These are phyloP conservation scores for Canna indica DNA, from an alignment of 176 grass and related monocot species.

Conservation along the genomic window DNA sequence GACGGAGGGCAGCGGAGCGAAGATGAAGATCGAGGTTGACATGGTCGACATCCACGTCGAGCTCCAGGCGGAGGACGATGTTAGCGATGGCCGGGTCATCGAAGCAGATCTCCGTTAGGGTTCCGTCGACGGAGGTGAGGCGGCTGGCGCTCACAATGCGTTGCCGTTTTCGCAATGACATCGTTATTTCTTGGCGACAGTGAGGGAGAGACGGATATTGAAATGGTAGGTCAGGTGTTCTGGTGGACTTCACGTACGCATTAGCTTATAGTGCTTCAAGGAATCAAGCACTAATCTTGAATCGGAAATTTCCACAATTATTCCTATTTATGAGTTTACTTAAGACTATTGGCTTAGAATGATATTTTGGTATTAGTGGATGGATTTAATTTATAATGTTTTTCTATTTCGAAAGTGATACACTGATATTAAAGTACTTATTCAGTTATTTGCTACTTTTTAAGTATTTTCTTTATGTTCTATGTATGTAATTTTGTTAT, in stretches of 20 bases:
- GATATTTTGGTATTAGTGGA: too few species aligned
- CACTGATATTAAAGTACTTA: too few species aligned
- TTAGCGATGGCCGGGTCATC: constrained; percentile 48
- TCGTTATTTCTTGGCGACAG: background rate
- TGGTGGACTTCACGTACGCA: background rate
- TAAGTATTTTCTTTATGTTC: too few species aligned
- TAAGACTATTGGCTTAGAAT: too few species aligned
- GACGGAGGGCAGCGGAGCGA: constrained; percentile 36
- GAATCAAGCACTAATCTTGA: too few species aligned
- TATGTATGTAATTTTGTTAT: too few species aligned
- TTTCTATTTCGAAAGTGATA: too few species aligned
- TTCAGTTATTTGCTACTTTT: too few species aligned
- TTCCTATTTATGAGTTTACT: too few species aligned
- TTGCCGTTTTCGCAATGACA: constrained; percentile 71
- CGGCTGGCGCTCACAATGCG: constrained; percentile 54
- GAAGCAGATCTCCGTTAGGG: background rate
- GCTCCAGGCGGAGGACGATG: constrained; percentile 47
- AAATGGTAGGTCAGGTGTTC: background rate
- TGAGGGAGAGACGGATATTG: background rate
- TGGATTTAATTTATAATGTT: too few species aligned
- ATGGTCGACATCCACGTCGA: constrained; percentile 29
- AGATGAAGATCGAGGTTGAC: constrained; percentile 37
- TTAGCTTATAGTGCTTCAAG: background rate
- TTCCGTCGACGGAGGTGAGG: constrained; percentile 17
- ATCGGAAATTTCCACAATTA: too few species aligned